Evolutionary conservation across 2,329 filamentous ascomycete species (phyloP), one percentile per base, ranked within the genome.

Genomic region (Aspergillus neoniger): DNA sequence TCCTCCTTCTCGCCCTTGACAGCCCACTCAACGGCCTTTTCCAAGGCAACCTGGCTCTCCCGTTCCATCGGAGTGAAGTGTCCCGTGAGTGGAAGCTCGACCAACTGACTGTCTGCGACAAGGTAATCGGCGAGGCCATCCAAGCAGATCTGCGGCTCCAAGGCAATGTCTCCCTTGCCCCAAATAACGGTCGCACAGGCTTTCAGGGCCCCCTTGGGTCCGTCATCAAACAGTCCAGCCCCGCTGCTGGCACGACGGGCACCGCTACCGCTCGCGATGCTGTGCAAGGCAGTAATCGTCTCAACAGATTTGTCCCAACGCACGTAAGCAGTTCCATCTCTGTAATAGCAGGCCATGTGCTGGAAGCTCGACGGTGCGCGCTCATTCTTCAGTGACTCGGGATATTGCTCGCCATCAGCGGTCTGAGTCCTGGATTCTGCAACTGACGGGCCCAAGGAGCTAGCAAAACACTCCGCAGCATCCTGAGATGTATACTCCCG

Each of bases 31-130:
- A 77, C 63, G 2, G 75, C 70, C 63, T 75, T 76, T 61, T 76
- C 76, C 52, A 85, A 55, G 2, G 80, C 80, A 17, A 68, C 68
- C 6, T 75, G 71, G 28, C 79, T 79, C 51, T 78, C 72, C 49
- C 72, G 68, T 67, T 86, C 83, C 44, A 83, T 64, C 2, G 83
- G 80, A 14, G 80, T 79, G 77, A 83, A 86, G 70, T 87, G 85
- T 0, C 82, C 83, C 10, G 78, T 79, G 8, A 74, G 69, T 3
- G 82, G 79, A 7, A 86, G 68, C 43, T 81, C 64, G 17, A 84
- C 70, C 4, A 85, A 76, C 65, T 85, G 81, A 58, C 82, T 85
- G 21, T 77, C 76, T 59, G 70, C 74, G 15, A 75, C 73, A 17
- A 86, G 75, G 63, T 82, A 85, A 55, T 84, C 81, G 1, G 76